Evolutionary conservation across 1,284 basidiomycete genomes (phyloP).

Genomic region (Abortiporus biennis): DNA sequence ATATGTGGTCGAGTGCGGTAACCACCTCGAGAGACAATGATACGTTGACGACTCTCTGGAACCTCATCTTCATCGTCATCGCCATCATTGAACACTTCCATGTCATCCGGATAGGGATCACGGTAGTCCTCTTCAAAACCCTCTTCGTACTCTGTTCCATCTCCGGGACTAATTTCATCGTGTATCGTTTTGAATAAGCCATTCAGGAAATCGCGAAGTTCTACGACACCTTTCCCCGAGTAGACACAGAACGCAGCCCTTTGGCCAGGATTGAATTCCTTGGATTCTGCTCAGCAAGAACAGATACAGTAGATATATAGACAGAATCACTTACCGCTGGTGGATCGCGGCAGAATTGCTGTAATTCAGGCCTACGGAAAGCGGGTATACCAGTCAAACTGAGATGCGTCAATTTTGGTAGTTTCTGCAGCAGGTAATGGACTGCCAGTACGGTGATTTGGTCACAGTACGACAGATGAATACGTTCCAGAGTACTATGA

Average conservation of each 20-base stretch:
- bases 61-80: constrained; percentile 24
- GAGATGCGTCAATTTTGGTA: constrained; percentile 89
- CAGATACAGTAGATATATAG: neutral
- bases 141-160: constrained; percentile 71
- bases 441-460: constrained; percentile 91
- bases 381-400: constrained; percentile 95
- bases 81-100: constrained; percentile 40
- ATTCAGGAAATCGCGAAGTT: constrained; percentile 76
- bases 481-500: constrained; percentile 84
- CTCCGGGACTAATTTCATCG: constrained; percentile 58
- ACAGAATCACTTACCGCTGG: constrained; percentile 59
- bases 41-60: neutral
- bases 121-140: constrained; percentile 41
- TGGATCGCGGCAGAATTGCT: constrained; percentile 85
- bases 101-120: constrained; percentile 13
- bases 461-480: constrained; percentile 97
- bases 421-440: constrained; percentile 83
- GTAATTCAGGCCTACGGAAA: constrained; percentile 82
- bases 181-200: constrained; percentile 69
- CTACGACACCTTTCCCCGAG: constrained; percentile 85
- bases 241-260: constrained; percentile 96
- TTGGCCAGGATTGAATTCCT: constrained; percentile 93
- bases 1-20: neutral
- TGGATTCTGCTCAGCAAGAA: constrained; percentile 1
- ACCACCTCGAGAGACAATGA: neutral